Evolutionary conservation across 2,329 filamentous ascomycete species (phyloP).

Genomic region (Verruconis gallopava): DNA sequence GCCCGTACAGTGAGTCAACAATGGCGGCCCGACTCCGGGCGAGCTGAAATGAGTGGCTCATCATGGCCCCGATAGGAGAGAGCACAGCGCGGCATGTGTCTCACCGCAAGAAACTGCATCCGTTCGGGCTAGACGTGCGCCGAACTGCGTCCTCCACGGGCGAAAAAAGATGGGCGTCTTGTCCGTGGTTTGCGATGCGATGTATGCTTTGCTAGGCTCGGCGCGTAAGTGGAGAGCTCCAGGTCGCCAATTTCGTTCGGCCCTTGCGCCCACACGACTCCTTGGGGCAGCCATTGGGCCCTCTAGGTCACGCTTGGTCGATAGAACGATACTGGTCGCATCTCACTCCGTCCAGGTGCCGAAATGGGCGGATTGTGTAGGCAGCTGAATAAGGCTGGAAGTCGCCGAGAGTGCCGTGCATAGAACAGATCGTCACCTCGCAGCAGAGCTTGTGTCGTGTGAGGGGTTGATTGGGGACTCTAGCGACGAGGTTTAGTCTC

Average conservation of each 20-base stretch:
- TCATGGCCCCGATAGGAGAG: conserved; percentile 36
- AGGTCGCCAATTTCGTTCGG: conserved; percentile 32
- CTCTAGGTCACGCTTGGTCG: not conserved
- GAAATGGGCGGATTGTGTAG: not conserved
- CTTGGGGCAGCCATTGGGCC: conserved; percentile 22
- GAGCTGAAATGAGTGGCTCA: not conserved
- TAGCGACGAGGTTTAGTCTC: too few species aligned
- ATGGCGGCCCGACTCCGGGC: not conserved
- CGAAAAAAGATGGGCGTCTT: conserved; percentile 34
- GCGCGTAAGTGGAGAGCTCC: conserved; percentile 39
- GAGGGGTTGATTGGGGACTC: too few species aligned
- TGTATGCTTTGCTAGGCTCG: conserved; percentile 16
- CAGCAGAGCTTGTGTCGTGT: not conserved
- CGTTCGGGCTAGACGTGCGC: conserved; percentile 42
- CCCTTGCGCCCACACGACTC: conserved; percentile 33
- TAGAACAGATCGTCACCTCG: not conserved
- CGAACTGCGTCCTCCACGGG: conserved; percentile 42
- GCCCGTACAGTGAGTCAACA: not conserved
- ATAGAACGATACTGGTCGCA: conserved; percentile 7
- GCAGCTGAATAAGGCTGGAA: not conserved
- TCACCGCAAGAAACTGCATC: conserved; percentile 34
- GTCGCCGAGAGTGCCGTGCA: not conserved
- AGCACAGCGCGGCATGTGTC: conserved; percentile 36
- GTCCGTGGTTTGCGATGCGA: conserved; percentile 13
- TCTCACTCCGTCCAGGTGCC: not conserved